A percentile compares a stretch with the other conserved stretches of the same genome.
Evolutionary conservation across 2,329 filamentous ascomycete genomes (phyloP).

Genomic region (Alternaria sp.): DNA sequence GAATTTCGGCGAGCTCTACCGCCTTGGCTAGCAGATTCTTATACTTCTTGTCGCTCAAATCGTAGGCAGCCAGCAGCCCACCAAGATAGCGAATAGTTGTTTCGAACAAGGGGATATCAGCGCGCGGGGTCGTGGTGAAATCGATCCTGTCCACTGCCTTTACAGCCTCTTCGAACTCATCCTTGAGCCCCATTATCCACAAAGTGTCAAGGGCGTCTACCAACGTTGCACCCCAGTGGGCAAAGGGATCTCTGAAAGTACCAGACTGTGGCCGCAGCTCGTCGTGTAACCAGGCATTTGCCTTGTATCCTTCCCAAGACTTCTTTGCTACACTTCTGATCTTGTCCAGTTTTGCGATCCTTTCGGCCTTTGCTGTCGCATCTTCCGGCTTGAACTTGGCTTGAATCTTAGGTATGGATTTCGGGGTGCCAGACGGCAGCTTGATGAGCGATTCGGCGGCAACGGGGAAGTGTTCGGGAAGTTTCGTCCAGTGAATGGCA

Average conservation of each 20-base stretch:
- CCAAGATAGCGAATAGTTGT: conserved; percentile 76
- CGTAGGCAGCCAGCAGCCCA: conserved; percentile 73
- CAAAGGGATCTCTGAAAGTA: conserved; percentile 79
- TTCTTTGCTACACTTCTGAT: conserved; percentile 79
- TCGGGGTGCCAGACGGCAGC: conserved; percentile 76
- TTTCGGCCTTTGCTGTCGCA: conserved; percentile 57
- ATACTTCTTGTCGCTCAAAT: conserved; percentile 65
- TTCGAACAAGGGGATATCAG: conserved; percentile 72
- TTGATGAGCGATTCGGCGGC: conserved; percentile 73
- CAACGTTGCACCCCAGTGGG: conserved; percentile 87
- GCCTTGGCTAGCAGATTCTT: conserved; percentile 67
- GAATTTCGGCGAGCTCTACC: conserved; percentile 68
- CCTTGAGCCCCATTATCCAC: conserved; percentile 73
- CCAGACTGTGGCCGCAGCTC: conserved; percentile 80
- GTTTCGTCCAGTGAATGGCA: conserved; percentile 74
- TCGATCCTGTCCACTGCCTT: conserved; percentile 66
- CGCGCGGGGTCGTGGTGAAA: conserved; percentile 62
- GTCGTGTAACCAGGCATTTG: conserved; percentile 84
- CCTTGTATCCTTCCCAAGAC: conserved; percentile 83
- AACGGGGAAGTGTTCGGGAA: conserved; percentile 80
- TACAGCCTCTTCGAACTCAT: conserved; percentile 72
- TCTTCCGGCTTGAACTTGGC: conserved; percentile 73
- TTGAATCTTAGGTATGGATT: conserved; percentile 79
- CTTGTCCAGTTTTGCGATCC: conserved; percentile 68
- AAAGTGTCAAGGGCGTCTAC: conserved; percentile 79